Conservation (phyloP, 768 basidiomycete genomes). For the Omphalotus guepiniiformis region DNA sequence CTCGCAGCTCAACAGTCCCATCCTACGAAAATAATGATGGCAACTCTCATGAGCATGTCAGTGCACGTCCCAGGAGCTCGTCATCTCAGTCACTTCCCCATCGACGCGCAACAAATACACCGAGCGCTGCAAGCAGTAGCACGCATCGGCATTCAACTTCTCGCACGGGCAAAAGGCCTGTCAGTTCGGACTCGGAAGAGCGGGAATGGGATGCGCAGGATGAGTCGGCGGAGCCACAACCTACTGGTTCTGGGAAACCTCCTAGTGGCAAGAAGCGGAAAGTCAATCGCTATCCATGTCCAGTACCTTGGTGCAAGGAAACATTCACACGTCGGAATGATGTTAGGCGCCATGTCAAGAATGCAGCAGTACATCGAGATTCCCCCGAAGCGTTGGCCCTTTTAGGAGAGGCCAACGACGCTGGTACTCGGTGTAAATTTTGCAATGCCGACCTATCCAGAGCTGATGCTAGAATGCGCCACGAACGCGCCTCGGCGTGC, state of each 20-base stretch:
- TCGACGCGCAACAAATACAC: background rate
- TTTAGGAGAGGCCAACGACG: constrained; percentile 1
- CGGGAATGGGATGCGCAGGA: background rate
- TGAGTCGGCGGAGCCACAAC: background rate
- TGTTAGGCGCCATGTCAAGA: constrained; percentile 11
- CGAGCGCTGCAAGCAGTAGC: background rate
- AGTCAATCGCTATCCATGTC: constrained; percentile 11
- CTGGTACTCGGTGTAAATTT: constrained; percentile 11
- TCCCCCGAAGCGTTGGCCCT: constrained; percentile 8
- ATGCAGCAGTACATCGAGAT: constrained; percentile 13
- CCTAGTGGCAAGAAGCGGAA: constrained; percentile 12
- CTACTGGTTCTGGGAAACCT: background rate
- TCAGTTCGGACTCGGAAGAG: constrained; percentile 4
- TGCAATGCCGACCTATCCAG: constrained; percentile 14
- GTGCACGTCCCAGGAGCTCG: background rate
- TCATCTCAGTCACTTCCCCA: background rate
- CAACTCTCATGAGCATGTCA: background rate
- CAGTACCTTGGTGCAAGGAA: constrained; percentile 12
- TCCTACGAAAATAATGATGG: background rate
- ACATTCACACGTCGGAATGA: constrained; percentile 16
- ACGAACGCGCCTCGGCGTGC: constrained; percentile 14
- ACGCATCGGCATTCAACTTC: too few relatives aligned
- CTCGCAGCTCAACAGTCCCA: background rate
- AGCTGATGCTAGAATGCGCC: constrained; percentile 14
- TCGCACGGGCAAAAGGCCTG: constrained; percentile 1